Base-by-base conservation (phyloP, 2,329 filamentous ascomycete species). In the Thermothelomyces thermophilus region DNA sequence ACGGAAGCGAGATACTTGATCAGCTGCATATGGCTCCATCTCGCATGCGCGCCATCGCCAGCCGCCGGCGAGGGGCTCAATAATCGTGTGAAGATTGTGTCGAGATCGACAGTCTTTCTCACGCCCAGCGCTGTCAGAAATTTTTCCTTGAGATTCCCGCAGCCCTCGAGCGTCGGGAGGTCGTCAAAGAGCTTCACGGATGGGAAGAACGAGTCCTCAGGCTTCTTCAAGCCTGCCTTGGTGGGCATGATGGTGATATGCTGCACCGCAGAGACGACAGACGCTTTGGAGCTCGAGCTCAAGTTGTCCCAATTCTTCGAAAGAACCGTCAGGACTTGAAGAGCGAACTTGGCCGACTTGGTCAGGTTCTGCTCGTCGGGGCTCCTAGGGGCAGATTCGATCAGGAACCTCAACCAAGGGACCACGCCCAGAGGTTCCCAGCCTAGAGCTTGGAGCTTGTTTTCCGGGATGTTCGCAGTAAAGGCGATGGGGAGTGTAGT, bases 151-250 rank as follows among this genome's bases (percentile, higher is more conserved):
- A 96, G 79, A 28, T 83, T 80, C 35, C 84, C 82, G 37, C 90
- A 82, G 11, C 80, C 82, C 56, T 84, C 80, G 1, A 97, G 82
- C 11, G 85, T 83, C 0, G 93, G 90, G 14, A 98, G 73, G 64
- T 98, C 93, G 54, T 96, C 90, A 62, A 98, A 98, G 0, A 98
- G 73, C 64, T 89, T 93, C 33, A 98, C 93, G n/a, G 82, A 86
- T 2, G 87, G 82, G 62, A 98, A 96, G 66, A 96, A 98, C 0
- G 93, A 84, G 57, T 97, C 90, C 3, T 73, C 70, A 4, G 93
- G 93, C 58, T 80, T 86, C 59, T 75, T 85, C 90, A 98, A 94
- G 7, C 93, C 93, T 57, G 84, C 69, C 64, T 89, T 96, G 0
- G 93, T 97, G 0, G 93, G 93, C 63, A 98, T 87, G 24, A 95